Percentiles rank a stretch among this genome's conserved stretches.
Evolutionary conservation across 2,329 filamentous ascomycete genomes (phyloP).

Genomic region (Podosphaera aphanis): DNA sequence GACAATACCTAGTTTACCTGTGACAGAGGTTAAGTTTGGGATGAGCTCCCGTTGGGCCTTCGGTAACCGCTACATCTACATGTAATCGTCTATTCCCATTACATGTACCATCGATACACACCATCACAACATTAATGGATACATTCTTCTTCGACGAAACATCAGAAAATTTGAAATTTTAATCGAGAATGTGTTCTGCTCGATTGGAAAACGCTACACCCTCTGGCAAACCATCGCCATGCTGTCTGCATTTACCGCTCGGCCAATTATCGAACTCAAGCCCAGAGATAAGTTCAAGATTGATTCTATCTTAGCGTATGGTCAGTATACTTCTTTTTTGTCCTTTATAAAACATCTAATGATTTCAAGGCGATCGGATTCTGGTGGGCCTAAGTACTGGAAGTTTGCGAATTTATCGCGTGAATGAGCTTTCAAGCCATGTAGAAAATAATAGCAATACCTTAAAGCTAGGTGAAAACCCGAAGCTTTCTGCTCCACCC

Average conservation of each 20-base stretch:
- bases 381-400: conserved; percentile 83
- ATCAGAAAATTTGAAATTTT: background rate
- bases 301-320: conserved; percentile 81
- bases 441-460: conserved; percentile 19
- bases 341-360: background rate
- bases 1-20: no score
- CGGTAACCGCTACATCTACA: no score
- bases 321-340: conserved; percentile 23
- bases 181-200: background rate
- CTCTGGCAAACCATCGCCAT: conserved; percentile 28
- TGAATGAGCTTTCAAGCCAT: conserved; percentile 41
- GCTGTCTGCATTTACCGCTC: conserved; percentile 94
- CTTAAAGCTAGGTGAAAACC: conserved; percentile 14
- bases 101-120: background rate
- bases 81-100: no score
- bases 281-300: conserved; percentile 91
- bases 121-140: background rate
- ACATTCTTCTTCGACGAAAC: background rate
- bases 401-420: conserved; percentile 67
- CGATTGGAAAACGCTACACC: background rate
- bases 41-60: no score
- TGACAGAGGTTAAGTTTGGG: no score
- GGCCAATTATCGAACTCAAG: conserved; percentile 90
- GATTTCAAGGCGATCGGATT: conserved; percentile 49
- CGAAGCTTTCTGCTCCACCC: conserved; percentile 12